A percentile compares a stretch with the other conserved stretches of the same genome.
Conservation (phyloP, 129 eudicot species). For the Centella asiatica region DNA sequence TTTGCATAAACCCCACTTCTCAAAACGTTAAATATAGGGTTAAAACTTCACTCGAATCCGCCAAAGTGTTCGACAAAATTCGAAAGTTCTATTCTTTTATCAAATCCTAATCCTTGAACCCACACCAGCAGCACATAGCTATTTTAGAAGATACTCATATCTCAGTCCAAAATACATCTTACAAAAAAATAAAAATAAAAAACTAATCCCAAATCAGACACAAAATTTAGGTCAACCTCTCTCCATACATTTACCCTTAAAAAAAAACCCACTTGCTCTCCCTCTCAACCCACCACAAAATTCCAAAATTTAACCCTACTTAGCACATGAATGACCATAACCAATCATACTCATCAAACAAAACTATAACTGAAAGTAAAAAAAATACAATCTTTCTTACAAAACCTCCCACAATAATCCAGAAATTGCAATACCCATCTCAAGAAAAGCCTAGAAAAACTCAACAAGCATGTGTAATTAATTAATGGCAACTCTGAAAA, state of each 20-base stretch:
- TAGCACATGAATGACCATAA: slow-evolving; percentile 3
- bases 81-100: slow-evolving; percentile 16
- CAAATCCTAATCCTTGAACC: slow-evolving; percentile 16
- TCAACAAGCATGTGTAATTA: slow-evolving; percentile 17
- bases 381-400: neutral
- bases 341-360: slow-evolving; percentile 19
- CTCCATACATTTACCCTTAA: slow-evolving; percentile 21
- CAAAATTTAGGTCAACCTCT: slow-evolving; percentile 81
- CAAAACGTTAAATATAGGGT: neutral
- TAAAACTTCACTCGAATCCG: slow-evolving; percentile 4
- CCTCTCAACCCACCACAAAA: slow-evolving; percentile 45
- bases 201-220: slow-evolving; percentile 33
- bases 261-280: slow-evolving; percentile 36
- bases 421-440: neutral
- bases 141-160: slow-evolving; percentile 29
- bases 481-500: slow-evolving; percentile 39
- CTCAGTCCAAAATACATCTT: slow-evolving; percentile 21
- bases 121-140: slow-evolving; percentile 23
- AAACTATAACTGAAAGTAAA: slow-evolving; percentile 9
- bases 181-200: neutral
- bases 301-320: slow-evolving; percentile 51
- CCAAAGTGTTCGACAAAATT: slow-evolving; percentile 20
- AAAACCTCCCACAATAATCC: neutral
- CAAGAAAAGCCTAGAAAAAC: slow-evolving; percentile 20
- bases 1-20: slow-evolving; percentile 15